Evolutionary conservation across 1,284 basidiomycete genomes (phyloP).

Genomic region (Phaffia rhodozyma): DNA sequence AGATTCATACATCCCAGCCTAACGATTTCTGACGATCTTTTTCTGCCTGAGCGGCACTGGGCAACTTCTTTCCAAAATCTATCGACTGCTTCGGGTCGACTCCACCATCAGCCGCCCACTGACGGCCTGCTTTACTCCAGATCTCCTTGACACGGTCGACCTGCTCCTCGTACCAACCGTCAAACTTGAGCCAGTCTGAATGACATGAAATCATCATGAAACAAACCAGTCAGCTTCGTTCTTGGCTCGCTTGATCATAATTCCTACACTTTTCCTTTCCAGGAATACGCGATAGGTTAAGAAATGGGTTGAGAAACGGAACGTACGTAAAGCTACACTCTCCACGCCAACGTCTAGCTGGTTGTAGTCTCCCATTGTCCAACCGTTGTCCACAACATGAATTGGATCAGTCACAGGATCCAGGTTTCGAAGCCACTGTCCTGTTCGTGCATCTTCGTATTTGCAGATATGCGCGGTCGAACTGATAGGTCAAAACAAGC

Average conservation of each 20-base stretch:
- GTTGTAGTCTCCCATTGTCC: slow-evolving; percentile 39
- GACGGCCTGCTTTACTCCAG: slow-evolving; percentile 29
- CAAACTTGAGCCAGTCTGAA: slow-evolving; percentile 33
- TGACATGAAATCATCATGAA: not conserved
- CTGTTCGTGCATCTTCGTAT: slow-evolving; percentile 37
- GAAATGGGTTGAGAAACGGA: not conserved
- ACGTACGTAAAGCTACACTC: slow-evolving; percentile 36
- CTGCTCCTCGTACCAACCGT: slow-evolving; percentile 33
- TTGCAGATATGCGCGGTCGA: slow-evolving; percentile 32
- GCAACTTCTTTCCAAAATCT: slow-evolving; percentile 27
- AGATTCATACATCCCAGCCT: slow-evolving; percentile 32
- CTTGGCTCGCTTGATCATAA: not conserved
- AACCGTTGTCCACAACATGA: slow-evolving; percentile 33
- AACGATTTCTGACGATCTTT: slow-evolving; percentile 32
- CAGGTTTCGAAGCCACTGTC: slow-evolving; percentile 34
- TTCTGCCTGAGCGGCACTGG: slow-evolving; percentile 29
- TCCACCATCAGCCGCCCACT: slow-evolving; percentile 29
- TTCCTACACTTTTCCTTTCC: not conserved
- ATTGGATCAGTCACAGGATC: slow-evolving; percentile 34
- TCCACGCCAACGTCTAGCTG: slow-evolving; percentile 31
- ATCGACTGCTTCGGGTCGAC: slow-evolving; percentile 26
- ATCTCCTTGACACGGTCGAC: slow-evolving; percentile 26
- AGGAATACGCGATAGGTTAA: not conserved
- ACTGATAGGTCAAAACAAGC: no score
- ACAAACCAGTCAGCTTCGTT: not conserved